Percentiles rank a stretch among this genome's conserved stretches.
phyloP scores from a whole-genome alignment of 139 green algal species.

The Microglena sp. region DNA sequence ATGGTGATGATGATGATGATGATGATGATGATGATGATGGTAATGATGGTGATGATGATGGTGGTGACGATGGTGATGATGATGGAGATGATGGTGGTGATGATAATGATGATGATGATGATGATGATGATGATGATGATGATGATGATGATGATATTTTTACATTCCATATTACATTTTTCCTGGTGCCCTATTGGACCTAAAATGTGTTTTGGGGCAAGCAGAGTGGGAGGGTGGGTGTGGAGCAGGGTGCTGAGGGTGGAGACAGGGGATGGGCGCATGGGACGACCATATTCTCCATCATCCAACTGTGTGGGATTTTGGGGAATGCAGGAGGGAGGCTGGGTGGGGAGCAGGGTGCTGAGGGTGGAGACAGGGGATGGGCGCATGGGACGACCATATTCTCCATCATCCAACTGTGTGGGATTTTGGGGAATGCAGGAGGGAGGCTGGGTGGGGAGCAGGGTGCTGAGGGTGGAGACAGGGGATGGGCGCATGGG shows the following conservation, averaged over 20 bases:
- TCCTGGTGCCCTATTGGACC: too few species aligned
- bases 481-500: too few species aligned
- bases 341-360: too few species aligned
- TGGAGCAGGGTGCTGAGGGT: background rate
- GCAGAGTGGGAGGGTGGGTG: background rate
- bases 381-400: too few species aligned
- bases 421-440: too few species aligned
- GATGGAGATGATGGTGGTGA: slow-evolving; percentile 8
- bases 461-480: too few species aligned
- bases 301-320: too few species aligned
- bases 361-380: too few species aligned
- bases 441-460: too few species aligned
- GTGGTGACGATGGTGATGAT: slow-evolving; percentile 17
- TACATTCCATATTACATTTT: background rate
- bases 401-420: too few species aligned
- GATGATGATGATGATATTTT: slow-evolving; percentile 17
- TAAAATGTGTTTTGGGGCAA: background rate
- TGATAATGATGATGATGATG: slow-evolving; percentile 20
- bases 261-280: background rate
- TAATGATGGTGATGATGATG: slow-evolving; percentile 14
- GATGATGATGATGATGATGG: slow-evolving; percentile 10
- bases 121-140: slow-evolving; percentile 26
- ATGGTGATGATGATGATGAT: slow-evolving; percentile 11
- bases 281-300: too few species aligned
- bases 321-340: too few species aligned